Evolutionary conservation across 1,284 basidiomycete genomes (phyloP).

Genomic region (Cutaneotrichosporon arboriforme): DNA sequence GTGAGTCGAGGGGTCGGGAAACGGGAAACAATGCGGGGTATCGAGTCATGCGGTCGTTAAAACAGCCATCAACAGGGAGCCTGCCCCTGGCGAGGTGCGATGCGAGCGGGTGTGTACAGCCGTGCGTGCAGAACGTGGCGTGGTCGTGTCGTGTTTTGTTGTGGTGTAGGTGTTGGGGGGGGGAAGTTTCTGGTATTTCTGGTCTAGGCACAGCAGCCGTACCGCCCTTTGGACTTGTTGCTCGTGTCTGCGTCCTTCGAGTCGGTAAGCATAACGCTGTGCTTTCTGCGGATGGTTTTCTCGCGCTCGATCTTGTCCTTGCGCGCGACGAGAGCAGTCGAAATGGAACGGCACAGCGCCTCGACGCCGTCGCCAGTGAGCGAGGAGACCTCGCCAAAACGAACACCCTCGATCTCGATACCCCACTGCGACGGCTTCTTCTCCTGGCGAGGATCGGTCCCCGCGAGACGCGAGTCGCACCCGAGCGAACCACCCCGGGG

Average conservation of each 20-base stretch:
- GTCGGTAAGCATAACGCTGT: constrained; percentile 45
- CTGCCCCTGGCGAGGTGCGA: not conserved
- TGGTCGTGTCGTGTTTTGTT: not conserved
- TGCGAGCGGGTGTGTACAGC: too few relatives aligned
- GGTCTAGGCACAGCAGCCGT: constrained; percentile 12
- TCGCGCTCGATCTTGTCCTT: constrained; percentile 46
- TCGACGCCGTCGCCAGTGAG: constrained; percentile 45
- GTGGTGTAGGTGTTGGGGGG: not conserved
- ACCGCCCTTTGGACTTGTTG: constrained; percentile 14
- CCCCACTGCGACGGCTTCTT: constrained; percentile 32
- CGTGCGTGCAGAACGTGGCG: too few relatives aligned
- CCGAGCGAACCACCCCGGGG: constrained; percentile 37
- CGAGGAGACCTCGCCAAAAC: constrained; percentile 42
- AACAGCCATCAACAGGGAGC: not conserved
- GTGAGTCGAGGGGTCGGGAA: too few relatives aligned
- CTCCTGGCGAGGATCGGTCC: constrained; percentile 6
- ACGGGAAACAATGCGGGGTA: too few relatives aligned
- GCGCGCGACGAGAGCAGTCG: constrained; percentile 35
- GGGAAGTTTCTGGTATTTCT: not conserved
- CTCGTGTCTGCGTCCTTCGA: constrained; percentile 11
- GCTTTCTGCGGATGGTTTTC: constrained; percentile 31
- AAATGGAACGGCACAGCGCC: constrained; percentile 42
- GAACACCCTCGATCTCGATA: constrained; percentile 37
- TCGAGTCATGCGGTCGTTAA: not conserved
- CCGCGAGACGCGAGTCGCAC: constrained; percentile 32